Evolutionary conservation across 768 basidiomycete genomes (phyloP), one percentile per base, ranked within the genome.

Genomic region (Gymnopilus dilepis): DNA sequence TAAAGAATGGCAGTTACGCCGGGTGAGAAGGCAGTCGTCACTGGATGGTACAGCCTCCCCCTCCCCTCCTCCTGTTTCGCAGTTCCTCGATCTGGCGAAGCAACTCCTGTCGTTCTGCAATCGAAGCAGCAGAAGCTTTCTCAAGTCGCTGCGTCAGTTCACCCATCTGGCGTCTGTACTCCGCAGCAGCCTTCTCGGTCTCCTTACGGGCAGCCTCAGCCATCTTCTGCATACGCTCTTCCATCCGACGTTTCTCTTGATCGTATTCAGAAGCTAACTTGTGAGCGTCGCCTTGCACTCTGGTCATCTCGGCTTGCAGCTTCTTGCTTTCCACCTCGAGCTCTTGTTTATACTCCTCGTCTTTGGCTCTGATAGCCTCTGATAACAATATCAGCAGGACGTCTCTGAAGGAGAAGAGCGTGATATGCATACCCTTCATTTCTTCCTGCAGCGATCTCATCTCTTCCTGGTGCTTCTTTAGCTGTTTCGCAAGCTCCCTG

Each of bases 401-500:
- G 31, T 17, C 4, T 26, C 38, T 21, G 9, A 17, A 26, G 12
- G 1, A 42, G 4, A 22, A 4, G 21, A n/a, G 33, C 52, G 13
- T 15, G 34, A 13, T 22, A 9, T n/a, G 37, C 52, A 8, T 7
- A 56, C 63, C 58, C 42, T 56, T 17, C 54, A 56, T 60, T 50
- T 85, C 82, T n/a, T 75, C 67, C 53, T 78, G 75, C 22, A 87
- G 71, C 6, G 68, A 67, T 47, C 71, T 69, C 66, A 85, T 69
- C 62, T 87, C 85, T 15, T 78, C 72, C 21, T 77, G 72, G 62
- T 82, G 80, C 43, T 77, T 76, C 56, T 76, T 65, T 17, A 77
- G 73, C 70, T 83, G 81, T 52, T 76, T 77, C 58, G 76, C 74
- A 7, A 85, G 64, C 37, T 84, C 84, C 15, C 77, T 75, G 55